phyloP scores from a whole-genome alignment of 331 rosid species.

The Rhamnella rubrinervis region DNA sequence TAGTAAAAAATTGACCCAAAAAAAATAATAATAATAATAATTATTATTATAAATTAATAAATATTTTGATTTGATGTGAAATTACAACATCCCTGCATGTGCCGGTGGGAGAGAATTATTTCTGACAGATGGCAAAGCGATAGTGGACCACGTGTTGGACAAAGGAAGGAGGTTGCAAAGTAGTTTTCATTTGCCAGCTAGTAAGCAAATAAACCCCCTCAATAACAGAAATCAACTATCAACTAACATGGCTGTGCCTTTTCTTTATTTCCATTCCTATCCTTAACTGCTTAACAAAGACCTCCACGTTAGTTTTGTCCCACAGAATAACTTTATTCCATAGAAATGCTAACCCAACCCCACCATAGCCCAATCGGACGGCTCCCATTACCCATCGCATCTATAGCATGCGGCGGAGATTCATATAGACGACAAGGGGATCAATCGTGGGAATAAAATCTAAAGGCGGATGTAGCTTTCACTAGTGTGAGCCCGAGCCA shows the following conservation, averaged over 20 bases:
- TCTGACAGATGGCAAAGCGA: slow-evolving; percentile 32
- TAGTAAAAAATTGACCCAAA: too few species aligned
- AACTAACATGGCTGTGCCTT: slow-evolving; percentile 47
- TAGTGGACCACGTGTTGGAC: slow-evolving; percentile 27
- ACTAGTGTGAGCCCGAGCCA: slow-evolving; percentile 14
- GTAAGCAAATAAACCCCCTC: not conserved
- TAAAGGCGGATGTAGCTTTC: slow-evolving; percentile 12
- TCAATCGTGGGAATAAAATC: slow-evolving; percentile 18
- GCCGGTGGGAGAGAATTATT: slow-evolving; percentile 23
- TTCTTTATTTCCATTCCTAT: slow-evolving; percentile 17
- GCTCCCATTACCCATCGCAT: not conserved
- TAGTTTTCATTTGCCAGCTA: slow-evolving; percentile 39
- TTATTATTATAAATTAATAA: slow-evolving; percentile 1
- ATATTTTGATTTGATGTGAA: slow-evolving; percentile 41
- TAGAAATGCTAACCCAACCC: slow-evolving; percentile 13
- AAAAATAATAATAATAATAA: too few species aligned
- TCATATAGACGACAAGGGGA: slow-evolving; percentile 13
- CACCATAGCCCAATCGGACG: slow-evolving; percentile 11
- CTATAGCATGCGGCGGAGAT: not conserved
- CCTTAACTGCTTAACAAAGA: slow-evolving; percentile 44
- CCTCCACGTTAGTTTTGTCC: slow-evolving; percentile 49
- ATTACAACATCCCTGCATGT: slow-evolving; percentile 41
- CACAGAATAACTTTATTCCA: not conserved
- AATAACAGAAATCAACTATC: slow-evolving; percentile 23
- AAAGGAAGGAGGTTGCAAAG: slow-evolving; percentile 36